phyloP scores from a whole-genome alignment of 208 protist genomes.

The Crithidia mellificae region DNA sequence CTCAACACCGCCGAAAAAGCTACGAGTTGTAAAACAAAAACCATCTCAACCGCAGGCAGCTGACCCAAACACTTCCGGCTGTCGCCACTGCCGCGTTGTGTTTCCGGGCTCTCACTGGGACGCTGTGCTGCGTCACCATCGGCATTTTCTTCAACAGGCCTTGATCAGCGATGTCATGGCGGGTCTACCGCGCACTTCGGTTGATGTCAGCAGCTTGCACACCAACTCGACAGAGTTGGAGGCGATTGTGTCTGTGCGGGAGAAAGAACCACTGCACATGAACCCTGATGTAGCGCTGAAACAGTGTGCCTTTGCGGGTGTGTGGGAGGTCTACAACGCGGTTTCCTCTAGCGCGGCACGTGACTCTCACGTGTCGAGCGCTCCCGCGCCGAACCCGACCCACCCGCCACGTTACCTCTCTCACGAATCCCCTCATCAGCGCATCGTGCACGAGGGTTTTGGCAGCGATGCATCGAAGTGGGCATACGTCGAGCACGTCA shows the following conservation, averaged over 20 bases:
- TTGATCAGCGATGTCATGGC: constrained; percentile 12
- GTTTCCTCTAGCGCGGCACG: constrained; percentile 12
- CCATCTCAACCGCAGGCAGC: no score
- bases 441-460: no score
- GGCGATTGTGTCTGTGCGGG: constrained; percentile 13
- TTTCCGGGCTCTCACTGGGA: constrained; percentile 26
- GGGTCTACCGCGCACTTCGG: neutral
- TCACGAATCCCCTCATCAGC: no score
- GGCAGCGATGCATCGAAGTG: no score
- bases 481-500: neutral
- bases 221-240: constrained; percentile 18
- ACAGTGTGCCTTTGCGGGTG: constrained; percentile 1
- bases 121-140: constrained; percentile 14
- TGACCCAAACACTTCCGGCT: no score
- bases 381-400: no score
- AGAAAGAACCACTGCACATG: no score
- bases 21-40: no score
- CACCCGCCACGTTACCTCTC: no score
- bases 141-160: constrained; percentile 8
- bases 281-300: neutral
- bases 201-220: constrained; percentile 21
- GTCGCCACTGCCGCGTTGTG: constrained; percentile 11
- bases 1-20: no score
- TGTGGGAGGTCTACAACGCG: constrained; percentile 28
- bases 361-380: no score